phyloP scores from a whole-genome alignment of 139 green algal species.

The Asterochloris sp. region DNA sequence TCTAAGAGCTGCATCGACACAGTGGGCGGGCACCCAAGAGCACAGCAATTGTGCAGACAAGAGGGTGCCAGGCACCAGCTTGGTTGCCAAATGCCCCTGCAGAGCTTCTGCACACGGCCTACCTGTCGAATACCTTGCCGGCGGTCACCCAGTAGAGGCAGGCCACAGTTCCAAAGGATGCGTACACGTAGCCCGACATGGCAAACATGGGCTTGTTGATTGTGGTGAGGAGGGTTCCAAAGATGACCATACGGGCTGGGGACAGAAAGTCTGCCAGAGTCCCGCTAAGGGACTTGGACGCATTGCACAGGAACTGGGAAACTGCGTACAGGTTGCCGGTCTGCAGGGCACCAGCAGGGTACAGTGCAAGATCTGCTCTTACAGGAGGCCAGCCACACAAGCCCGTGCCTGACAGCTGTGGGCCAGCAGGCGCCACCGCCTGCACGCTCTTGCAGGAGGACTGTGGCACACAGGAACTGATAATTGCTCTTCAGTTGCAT shows the following conservation, averaged over 20 bases:
- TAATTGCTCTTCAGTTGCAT: too few relatives aligned
- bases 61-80: not conserved
- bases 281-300: constrained; percentile 65
- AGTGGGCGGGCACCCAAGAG: too few relatives aligned
- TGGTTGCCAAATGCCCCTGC: not conserved
- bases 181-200: constrained; percentile 48
- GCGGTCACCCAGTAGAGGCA: constrained; percentile 74
- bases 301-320: constrained; percentile 77
- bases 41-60: too few relatives aligned
- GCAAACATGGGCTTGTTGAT: constrained; percentile 88
- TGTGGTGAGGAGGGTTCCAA: constrained; percentile 73
- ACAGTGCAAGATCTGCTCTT: too few relatives aligned
- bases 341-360: constrained; percentile 24
- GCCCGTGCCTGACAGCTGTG: too few relatives aligned
- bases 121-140: constrained; percentile 48
- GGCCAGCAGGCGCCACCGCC: too few relatives aligned
- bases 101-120: not conserved
- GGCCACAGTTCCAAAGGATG: constrained; percentile 46
- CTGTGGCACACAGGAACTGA: too few relatives aligned
- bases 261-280: constrained; percentile 70
- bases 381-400: too few relatives aligned
- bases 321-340: constrained; percentile 77
- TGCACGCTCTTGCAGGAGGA: too few relatives aligned
- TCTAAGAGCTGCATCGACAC: too few relatives aligned
- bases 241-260: constrained; percentile 72